Evolutionary conservation across 441 rosid species (phyloP), one percentile per base, ranked within the genome.

Genomic region (Populus tomentosa): DNA sequence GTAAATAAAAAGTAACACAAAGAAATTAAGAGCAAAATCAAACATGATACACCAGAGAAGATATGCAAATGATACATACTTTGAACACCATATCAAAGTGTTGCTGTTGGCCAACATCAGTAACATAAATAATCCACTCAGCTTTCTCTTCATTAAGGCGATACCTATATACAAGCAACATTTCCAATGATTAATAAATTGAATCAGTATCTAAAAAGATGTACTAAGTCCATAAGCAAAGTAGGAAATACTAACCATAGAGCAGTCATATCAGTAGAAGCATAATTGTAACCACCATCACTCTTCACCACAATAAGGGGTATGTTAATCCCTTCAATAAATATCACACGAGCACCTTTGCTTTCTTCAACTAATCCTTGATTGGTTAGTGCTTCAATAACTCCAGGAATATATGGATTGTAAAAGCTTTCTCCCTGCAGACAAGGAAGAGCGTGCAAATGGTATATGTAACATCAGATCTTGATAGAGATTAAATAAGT

Each of bases 381-480:
- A 74, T 83, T 84, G 70, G 71, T 82, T 74, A 95, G 77, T 30
- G 69, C 83, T 77, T 86, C 88, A 75, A 93, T 84, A 18, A 92
- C 88, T 61, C 79, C 77, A 1, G 95, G 89, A 79, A 95, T 94
- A 81, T 81, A 84, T 0, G 92, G 97, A 72, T 94, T 95, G 81
- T 95, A 94, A 80, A 95, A 95, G 87, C 99, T 95, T 82, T 95
- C 99, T 26, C 99, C 99, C 98, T 95, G 86, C 67, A 71, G 85
- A 72, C 76, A 79, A 78, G 69, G 36, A 65, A 4, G 9, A 13
- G 18, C 28, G 69, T 28, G 7, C 13, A 65, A 2, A 53, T 53
- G n/a, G 61, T 16, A 14, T 1, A 53, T 50, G 7, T 53, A 5
- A 53, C n/a, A 53, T 53, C 61, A 53, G 0, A 53, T 53, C 61